Evolutionary conservation across 1,139 yeast species (phyloP), one percentile per base, ranked within the genome.

Genomic region (Martiniozyma asiatica): DNA sequence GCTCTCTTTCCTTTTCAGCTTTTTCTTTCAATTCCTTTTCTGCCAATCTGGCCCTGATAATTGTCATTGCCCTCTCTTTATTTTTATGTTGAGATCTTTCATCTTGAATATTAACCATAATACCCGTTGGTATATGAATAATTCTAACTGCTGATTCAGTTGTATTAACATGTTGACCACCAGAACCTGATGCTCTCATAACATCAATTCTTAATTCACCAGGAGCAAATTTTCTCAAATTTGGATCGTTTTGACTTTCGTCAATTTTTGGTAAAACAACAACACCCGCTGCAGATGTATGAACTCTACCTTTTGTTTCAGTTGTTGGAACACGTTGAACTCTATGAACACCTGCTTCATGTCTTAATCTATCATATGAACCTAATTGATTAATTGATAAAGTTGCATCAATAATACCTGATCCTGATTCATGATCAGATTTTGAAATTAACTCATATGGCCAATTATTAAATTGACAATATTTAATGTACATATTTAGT

Each of bases 141-240:
- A 92, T 59, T 44, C 98, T 65, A 13, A 89, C 97, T 0, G 98
- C 99, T 1, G 96, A 84, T 51, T 89, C 98, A 0, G 98, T 89
- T 13, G 96, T 89, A 50, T 92, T 89, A 28, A 89, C 99, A 51
- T 92, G 98, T 56, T 89, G 99, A 0, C 99, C 99, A 33, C 99
- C 99, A 41, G 93, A 80, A 3, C 98, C 99, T 32, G 95, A 75
- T 1, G 98, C 84, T 45, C 98, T 64, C 96, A 87, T 92, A 10
- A 92, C 84, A 53, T 92, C 98, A 5, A 89, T 72, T 38, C 95
- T 65, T 11, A 89, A 76, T 47, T 89, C 98, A 3, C 82, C 94
- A 0, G 92, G 84, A 12, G 73, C 75, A 55, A 89, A 84, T 37
- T 70, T 70, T 27, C 89, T 58, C 12, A 77, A 66, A 21, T 75